These are phyloP conservation scores for Penicillium canescens DNA, from an alignment of 495 filamentous ascomycete species.

Conservation along the genomic window DNA sequence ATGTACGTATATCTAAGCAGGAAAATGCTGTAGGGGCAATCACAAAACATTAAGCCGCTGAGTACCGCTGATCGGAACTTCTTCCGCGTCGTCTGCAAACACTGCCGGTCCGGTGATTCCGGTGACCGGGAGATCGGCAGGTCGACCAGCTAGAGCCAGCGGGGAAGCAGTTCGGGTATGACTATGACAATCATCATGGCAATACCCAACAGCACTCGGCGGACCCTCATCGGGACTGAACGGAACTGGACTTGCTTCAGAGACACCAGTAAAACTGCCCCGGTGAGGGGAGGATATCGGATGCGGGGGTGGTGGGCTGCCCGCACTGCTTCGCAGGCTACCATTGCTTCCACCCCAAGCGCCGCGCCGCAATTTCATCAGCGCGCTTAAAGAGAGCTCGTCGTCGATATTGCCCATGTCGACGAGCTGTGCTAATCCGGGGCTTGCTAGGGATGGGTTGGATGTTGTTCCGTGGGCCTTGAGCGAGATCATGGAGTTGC, in stretches of 20 bases:
- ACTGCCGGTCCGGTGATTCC: slow-evolving; percentile 12
- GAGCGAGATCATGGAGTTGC: slow-evolving; percentile 82
- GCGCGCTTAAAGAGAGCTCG: slow-evolving; percentile 67
- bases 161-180: slow-evolving; percentile 15
- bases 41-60: slow-evolving; percentile 17
- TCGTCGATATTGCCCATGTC: slow-evolving; percentile 68
- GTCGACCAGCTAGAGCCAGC: slow-evolving; percentile 7
- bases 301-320: slow-evolving; percentile 51
- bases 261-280: slow-evolving; percentile 35
- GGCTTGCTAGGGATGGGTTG: slow-evolving; percentile 48
- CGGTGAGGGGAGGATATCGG: slow-evolving; percentile 35
- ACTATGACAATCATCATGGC: slow-evolving; percentile 13
- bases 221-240: slow-evolving; percentile 18
- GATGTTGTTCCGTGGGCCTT: slow-evolving; percentile 54
- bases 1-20: slow-evolving; percentile 15
- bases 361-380: slow-evolving; percentile 70
- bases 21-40: neutral
- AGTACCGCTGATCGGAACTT: slow-evolving; percentile 13
- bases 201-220: slow-evolving; percentile 6
- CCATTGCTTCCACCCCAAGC: slow-evolving; percentile 82
- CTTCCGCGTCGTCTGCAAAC: slow-evolving; percentile 10
- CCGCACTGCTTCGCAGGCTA: slow-evolving; percentile 65
- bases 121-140: slow-evolving; percentile 22
- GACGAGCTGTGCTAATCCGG: slow-evolving; percentile 71
- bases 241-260: slow-evolving; percentile 36